Conservation (phyloP, 1,139 yeast genomes). For the Geotrichum aggregatum region DNA sequence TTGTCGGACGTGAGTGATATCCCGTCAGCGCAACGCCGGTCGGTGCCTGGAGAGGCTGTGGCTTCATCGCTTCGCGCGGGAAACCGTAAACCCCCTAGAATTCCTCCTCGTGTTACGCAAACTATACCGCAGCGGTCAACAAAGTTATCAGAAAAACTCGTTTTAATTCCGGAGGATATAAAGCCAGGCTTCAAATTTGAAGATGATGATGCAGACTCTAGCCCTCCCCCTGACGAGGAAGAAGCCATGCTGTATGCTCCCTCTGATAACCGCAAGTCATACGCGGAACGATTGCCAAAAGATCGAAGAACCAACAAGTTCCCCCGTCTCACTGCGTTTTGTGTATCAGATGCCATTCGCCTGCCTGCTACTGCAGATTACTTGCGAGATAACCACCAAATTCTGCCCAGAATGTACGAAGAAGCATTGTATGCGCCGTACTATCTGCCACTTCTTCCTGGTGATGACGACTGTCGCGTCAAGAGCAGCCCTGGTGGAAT, state of each 20-base stretch:
- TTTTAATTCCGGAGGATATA: slow-evolving; percentile 72
- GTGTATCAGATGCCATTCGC: slow-evolving; percentile 78
- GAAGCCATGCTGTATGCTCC: slow-evolving; percentile 4
- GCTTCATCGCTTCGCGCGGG: not conserved
- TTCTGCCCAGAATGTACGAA: slow-evolving; percentile 80
- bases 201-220: slow-evolving; percentile 28
- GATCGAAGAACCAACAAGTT: slow-evolving; percentile 65
- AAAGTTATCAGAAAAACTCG: slow-evolving; percentile 79
- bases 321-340: slow-evolving; percentile 85
- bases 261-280: slow-evolving; percentile 33
- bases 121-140: slow-evolving; percentile 75
- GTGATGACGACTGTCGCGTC: slow-evolving; percentile 77
- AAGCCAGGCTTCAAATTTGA: slow-evolving; percentile 33
- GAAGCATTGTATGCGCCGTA: slow-evolving; percentile 91
- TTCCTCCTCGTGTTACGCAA: slow-evolving; percentile 45
- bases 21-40: slow-evolving; percentile 67
- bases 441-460: slow-evolving; percentile 80
- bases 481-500: slow-evolving; percentile 69
- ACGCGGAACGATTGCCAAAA: slow-evolving; percentile 68
- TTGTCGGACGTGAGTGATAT: slow-evolving; percentile 76
- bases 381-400: slow-evolving; percentile 66
- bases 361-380: slow-evolving; percentile 61
- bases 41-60: slow-evolving; percentile 10
- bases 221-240: slow-evolving; percentile 27
- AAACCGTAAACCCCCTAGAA: not conserved